phyloP scores from a whole-genome alignment of 495 filamentous ascomycete genomes.

The Aspergillus heteromorphus region DNA sequence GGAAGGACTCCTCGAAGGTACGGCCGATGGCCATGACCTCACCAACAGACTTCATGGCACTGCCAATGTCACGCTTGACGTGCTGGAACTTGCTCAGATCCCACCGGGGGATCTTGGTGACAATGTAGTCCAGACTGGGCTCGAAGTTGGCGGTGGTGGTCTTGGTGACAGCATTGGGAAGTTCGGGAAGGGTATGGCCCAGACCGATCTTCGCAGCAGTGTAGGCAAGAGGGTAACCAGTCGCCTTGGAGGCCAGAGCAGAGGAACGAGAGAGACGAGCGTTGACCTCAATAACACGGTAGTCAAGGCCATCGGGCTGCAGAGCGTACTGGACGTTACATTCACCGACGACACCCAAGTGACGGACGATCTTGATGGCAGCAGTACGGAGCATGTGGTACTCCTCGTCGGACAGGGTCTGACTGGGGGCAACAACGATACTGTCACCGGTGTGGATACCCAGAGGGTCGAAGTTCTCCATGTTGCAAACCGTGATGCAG shows the following conservation, averaged over 20 bases:
- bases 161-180: constrained; percentile 96
- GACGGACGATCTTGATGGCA: constrained; percentile 92
- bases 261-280: constrained; percentile 93
- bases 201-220: constrained; percentile 96
- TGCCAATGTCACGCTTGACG: constrained; percentile 94
- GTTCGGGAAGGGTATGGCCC: constrained; percentile 87
- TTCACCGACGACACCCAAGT: constrained; percentile 93
- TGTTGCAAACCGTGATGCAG: constrained; percentile 98
- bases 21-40: constrained; percentile 99
- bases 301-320: constrained; percentile 90
- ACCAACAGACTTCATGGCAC: constrained; percentile 96
- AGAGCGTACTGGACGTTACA: constrained; percentile 98
- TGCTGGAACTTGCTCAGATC: constrained; percentile 98
- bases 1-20: constrained; percentile 98
- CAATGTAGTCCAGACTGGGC: constrained; percentile 92
- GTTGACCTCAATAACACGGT: constrained; percentile 97
- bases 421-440: constrained; percentile 92
- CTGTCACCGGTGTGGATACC: constrained; percentile 97
- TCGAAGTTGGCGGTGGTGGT: constrained; percentile 99
- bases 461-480: constrained; percentile 98
- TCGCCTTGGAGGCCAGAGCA: constrained; percentile 92
- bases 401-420: constrained; percentile 94
- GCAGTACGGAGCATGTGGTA: constrained; percentile 98
- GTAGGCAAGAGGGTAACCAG: constrained; percentile 92
- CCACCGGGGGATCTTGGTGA: constrained; percentile 98